Evolutionary conservation across 768 basidiomycete genomes (phyloP), one percentile per base, ranked within the genome.

Genomic region (Amanita thiersii): DNA sequence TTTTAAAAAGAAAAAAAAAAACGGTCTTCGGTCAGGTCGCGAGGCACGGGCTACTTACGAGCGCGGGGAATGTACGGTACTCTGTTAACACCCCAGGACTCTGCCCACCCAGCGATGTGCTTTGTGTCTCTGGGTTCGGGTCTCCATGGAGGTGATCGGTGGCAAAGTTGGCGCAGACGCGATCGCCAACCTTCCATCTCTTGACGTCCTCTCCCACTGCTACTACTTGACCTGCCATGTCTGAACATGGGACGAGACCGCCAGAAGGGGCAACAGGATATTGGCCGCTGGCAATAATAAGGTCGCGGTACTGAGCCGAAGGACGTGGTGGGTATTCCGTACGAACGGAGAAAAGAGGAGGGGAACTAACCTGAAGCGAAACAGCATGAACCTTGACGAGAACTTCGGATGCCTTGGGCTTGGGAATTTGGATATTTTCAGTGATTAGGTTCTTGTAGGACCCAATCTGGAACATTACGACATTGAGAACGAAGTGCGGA

Each of bases 141-240:
- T 75, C 70, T 2, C 72, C 72, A 43, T 72, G 53, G 12, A 77
- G 44, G 47, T 74, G 72, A 40, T 71, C 73, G 10, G 60, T 38
- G 3, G 63, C 52, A 45, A 79, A 74, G 53, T 76, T 79, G 6
- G 75, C 64, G 46, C 61, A 71, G 42, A 80, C 73, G 17, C 73
- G 70, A 44, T 78, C 76, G n/a, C 77, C 75, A 3, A 56, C 51
- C 49, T 67, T 69, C 75, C 74, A 79, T 3, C 53, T 59, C 20
- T 57, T 70, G 10, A 69, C 68, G 11, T 62, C 66, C 9, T 55
- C 56, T 4, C 68, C 68, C 8, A 76, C 51, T 1, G 70, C 63
- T 23, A 77, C 55, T 36, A 81, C 60, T 49, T 78, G 76, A 9
- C 79, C 77, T 12, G 77, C 73, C 57, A 70, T 66, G 49, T 81